Evolutionary conservation across 805 yeast genomes (phyloP), one percentile per base, ranked within the genome.

Genomic region (Candida xiaguanensis): DNA sequence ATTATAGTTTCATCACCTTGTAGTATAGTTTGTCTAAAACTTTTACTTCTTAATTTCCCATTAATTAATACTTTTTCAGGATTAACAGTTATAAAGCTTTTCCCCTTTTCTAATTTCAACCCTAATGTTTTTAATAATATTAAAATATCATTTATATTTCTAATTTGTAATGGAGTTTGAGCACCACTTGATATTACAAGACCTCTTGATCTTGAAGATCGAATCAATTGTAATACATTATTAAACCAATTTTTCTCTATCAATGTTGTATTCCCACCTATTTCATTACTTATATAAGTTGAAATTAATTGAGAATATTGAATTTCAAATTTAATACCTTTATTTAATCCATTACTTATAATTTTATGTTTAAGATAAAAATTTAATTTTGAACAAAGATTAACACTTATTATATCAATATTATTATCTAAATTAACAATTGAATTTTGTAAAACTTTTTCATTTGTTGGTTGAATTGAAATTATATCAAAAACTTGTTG

Each of bases 121-220:
- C 96, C 97, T 48, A 91, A 65, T 8, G 85, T 62, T 27, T 74
- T 67, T 24, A 85, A 62, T 34, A 93, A 61, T 42, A 80, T 84
- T 11, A 77, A 67, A 5, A 87, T 73, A 52, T 93, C 96, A 32
- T 74, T 67, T 27, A 78, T 76, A 22, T 80, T 76, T 45, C 98
- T 67, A n/a, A 79, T 62, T 31, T 78, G 79, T 23, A 78, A 55
- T 1, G 83, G 70, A 20, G 62, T 56, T 2, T 51, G 42, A 0
- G 93, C 86, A 2, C 96, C 97, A 51, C 91, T 78, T 9, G 91
- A 77, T 4, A 88, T 68, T 2, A 93, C 71, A 13, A 93, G 54
- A 0, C 97, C 97, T 31, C 88, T 74, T 13, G 79, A 74, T 48
- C 99, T 70, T 0, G 95, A 75, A 9, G 95, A 87, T 46, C 99